These are phyloP conservation scores for Tuber brumale DNA, from an alignment of 495 filamentous ascomycete genomes.

Conservation along the genomic window DNA sequence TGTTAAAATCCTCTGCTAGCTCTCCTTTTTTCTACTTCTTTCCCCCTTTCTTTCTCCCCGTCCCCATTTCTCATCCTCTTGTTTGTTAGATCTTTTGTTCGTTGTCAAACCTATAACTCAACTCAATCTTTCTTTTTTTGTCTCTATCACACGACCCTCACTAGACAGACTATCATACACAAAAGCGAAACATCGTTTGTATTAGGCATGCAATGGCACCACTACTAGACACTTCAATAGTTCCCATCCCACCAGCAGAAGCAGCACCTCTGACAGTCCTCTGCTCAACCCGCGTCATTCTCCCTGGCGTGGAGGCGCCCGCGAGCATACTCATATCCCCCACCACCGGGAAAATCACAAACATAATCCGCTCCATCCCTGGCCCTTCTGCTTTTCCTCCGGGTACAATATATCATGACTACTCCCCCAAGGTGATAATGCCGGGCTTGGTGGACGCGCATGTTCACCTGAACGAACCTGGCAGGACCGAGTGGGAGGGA, in stretches of 20 bases:
- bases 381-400: slow-evolving; percentile 64
- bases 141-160: slow-evolving; percentile 6
- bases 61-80: neutral
- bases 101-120: slow-evolving; percentile 13
- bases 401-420: slow-evolving; percentile 68
- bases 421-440: slow-evolving; percentile 78
- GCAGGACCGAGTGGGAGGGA: slow-evolving; percentile 96
- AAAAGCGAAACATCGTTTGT: neutral
- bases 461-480: slow-evolving; percentile 96
- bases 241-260: slow-evolving; percentile 27
- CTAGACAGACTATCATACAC: neutral
- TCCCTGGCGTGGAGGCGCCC: slow-evolving; percentile 60
- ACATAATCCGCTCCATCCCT: slow-evolving; percentile 65
- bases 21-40: slow-evolving; percentile 6
- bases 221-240: slow-evolving; percentile 34
- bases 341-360: slow-evolving; percentile 73
- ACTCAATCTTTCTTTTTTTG: slow-evolving; percentile 4
- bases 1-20: neutral
- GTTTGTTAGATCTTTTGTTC: slow-evolving; percentile 13
- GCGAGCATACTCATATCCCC: slow-evolving; percentile 74
- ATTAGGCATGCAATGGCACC: slow-evolving; percentile 33
- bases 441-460: slow-evolving; percentile 95
- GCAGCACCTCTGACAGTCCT: slow-evolving; percentile 58
- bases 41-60: neutral
- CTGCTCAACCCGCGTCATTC: slow-evolving; percentile 71